These are phyloP conservation scores for Pholiota adiposa DNA, from an alignment of 1,284 basidiomycete species.

Conservation along the genomic window DNA sequence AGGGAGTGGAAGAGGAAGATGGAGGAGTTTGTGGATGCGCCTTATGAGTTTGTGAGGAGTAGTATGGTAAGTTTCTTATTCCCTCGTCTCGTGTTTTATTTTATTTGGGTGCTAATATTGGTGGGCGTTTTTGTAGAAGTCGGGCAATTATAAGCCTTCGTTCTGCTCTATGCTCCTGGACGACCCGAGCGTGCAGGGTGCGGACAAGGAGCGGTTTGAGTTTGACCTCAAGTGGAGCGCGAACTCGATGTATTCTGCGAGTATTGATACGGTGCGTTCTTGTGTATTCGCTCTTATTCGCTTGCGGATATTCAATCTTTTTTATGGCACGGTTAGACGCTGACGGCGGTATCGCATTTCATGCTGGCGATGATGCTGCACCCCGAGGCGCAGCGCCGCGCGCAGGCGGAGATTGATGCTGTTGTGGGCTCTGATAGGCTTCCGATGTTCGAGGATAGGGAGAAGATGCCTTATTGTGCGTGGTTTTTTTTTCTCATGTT, in stretches of 20 bases:
- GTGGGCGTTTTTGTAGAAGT: slow-evolving; percentile 39
- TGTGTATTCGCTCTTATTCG: not conserved
- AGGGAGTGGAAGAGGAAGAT: slow-evolving; percentile 66
- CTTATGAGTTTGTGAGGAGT: slow-evolving; percentile 61
- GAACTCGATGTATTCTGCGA: slow-evolving; percentile 73
- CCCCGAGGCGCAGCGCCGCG: slow-evolving; percentile 51
- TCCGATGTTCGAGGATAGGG: slow-evolving; percentile 54
- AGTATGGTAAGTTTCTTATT: slow-evolving; percentile 50
- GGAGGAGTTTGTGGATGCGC: slow-evolving; percentile 67
- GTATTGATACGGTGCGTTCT: slow-evolving; percentile 62
- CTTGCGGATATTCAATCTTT: not conserved
- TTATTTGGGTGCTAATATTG: not conserved
- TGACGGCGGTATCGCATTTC: slow-evolving; percentile 54
- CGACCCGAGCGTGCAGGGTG: slow-evolving; percentile 85
- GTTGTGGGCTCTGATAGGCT: slow-evolving; percentile 53
- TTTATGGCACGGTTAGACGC: slow-evolving; percentile 37
- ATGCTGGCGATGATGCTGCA: slow-evolving; percentile 62
- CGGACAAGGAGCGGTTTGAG: slow-evolving; percentile 45
- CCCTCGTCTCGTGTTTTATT: not conserved
- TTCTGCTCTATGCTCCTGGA: slow-evolving; percentile 68
- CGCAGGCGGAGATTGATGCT: slow-evolving; percentile 61
- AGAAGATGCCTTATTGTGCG: slow-evolving; percentile 49
- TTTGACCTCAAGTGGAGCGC: slow-evolving; percentile 74
- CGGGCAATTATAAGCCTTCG: slow-evolving; percentile 56
- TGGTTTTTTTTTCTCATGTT: slow-evolving; percentile 10